A percentile compares a stretch with the other conserved stretches of the same genome.
phyloP scores from a whole-genome alignment of 768 basidiomycete genomes.

The Amyloporia xantha region DNA sequence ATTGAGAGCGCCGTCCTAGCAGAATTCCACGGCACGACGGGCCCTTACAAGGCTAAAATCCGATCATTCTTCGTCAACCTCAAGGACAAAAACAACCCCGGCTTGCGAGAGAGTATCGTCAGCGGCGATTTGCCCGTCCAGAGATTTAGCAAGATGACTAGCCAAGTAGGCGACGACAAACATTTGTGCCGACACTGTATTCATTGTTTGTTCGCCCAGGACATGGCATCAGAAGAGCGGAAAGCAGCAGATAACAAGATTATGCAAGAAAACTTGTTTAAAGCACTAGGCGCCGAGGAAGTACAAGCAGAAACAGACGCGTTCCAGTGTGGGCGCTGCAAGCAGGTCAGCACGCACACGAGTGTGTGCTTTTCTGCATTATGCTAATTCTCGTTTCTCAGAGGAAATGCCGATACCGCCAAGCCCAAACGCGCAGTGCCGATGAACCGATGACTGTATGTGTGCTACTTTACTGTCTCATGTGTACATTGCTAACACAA shows the following conservation, averaged over 20 bases:
- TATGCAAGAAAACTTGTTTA: slow-evolving; percentile 80
- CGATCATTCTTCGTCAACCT: slow-evolving; percentile 88
- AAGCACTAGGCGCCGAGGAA: slow-evolving; percentile 84
- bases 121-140: slow-evolving; percentile 69
- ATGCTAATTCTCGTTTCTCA: slow-evolving; percentile 20
- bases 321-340: slow-evolving; percentile 95
- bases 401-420: slow-evolving; percentile 87
- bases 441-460: slow-evolving; percentile 98
- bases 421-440: slow-evolving; percentile 95
- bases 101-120: slow-evolving; percentile 77
- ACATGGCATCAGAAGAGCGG: slow-evolving; percentile 93
- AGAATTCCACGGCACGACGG: slow-evolving; percentile 36
- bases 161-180: slow-evolving; percentile 46
- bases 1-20: slow-evolving; percentile 63
- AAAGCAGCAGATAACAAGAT: slow-evolving; percentile 80
- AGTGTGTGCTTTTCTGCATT: no score
- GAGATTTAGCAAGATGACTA: slow-evolving; percentile 74
- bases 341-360: slow-evolving; percentile 71
- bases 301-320: slow-evolving; percentile 94
- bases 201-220: slow-evolving; percentile 39
- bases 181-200: neutral
- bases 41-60: slow-evolving; percentile 69
- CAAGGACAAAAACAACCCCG: slow-evolving; percentile 92
- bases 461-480: slow-evolving; percentile 9
- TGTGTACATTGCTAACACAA: neutral